These are phyloP conservation scores for Talaromyces sp. DNA, from an alignment of 2,329 filamentous ascomycete species.

Conservation along the genomic window DNA sequence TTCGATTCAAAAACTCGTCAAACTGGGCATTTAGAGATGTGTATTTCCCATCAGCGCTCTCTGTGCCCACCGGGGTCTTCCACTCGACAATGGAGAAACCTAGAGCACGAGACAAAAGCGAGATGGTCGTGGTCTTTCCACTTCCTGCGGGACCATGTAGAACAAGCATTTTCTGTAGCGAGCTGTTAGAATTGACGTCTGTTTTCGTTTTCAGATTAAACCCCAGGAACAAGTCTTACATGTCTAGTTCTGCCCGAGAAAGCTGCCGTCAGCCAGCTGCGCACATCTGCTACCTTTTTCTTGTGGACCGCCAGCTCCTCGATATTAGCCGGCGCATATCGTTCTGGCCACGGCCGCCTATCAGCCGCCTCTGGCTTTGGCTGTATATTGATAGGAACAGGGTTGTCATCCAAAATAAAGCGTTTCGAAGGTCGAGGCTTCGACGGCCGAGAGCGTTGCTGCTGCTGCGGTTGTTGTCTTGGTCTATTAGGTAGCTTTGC, in stretches of 20 bases:
- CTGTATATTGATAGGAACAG: background rate
- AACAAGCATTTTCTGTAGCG: constrained; percentile 65
- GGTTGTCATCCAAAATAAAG: background rate
- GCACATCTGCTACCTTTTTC: constrained; percentile 84
- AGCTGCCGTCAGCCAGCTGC: constrained; percentile 73
- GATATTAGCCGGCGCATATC: constrained; percentile 67
- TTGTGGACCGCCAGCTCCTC: constrained; percentile 92
- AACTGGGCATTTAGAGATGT: constrained; percentile 74
- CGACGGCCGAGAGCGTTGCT: constrained; percentile 19
- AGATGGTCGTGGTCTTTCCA: constrained; percentile 85
- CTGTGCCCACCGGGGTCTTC: constrained; percentile 70
- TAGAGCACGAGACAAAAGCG: constrained; percentile 71
- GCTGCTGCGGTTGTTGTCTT: background rate
- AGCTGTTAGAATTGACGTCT: constrained; percentile 5
- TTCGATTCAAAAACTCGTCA: constrained; percentile 81
- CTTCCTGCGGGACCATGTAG: constrained; percentile 87
- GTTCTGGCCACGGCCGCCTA: constrained; percentile 77
- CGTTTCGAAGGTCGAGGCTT: background rate
- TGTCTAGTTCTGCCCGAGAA: constrained; percentile 51
- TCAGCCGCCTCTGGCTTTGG: constrained; percentile 44
- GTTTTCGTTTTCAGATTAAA: background rate
- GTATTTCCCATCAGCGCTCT: constrained; percentile 56
- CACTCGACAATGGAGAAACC: constrained; percentile 77
- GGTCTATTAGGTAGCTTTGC: background rate
- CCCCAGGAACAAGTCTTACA: constrained; percentile 21